phyloP scores from a whole-genome alignment of 2,329 filamentous ascomycete genomes.

The Biscogniauxia marginata region DNA sequence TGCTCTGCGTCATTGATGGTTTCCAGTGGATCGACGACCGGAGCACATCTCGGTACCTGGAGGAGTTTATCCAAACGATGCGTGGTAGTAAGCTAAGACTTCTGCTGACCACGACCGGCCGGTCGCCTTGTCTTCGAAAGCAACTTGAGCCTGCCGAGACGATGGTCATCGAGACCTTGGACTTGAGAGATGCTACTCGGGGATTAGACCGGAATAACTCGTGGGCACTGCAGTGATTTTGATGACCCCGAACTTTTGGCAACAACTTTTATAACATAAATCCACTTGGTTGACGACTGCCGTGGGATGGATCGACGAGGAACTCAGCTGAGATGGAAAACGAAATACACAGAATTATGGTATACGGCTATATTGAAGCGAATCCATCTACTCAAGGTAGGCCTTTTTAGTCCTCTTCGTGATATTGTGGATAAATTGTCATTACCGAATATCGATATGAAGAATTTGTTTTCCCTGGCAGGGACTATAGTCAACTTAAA shows the following conservation, averaged over 20 bases:
- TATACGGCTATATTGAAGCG: too few relatives aligned
- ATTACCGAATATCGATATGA: too few relatives aligned
- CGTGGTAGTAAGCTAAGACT: conserved; percentile 7
- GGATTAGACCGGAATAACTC: conserved; percentile 1
- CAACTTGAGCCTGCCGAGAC: conserved; percentile 2
- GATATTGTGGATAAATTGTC: too few relatives aligned
- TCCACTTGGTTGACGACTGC: too few relatives aligned
- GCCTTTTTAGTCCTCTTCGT: too few relatives aligned
- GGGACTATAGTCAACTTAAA: too few relatives aligned
- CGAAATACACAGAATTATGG: too few relatives aligned
- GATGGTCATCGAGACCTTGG: conserved; percentile 1
- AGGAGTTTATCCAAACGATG: conserved; percentile 10
- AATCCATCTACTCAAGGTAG: too few relatives aligned
- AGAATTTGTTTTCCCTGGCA: too few relatives aligned
- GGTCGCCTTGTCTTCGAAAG: conserved; percentile 8
- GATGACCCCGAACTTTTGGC: too few relatives aligned
- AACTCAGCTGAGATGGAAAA: too few relatives aligned
- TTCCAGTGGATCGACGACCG: conserved; percentile 13
- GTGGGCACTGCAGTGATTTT: background rate
- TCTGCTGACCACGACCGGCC: conserved; percentile 11
- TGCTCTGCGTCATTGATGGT: conserved; percentile 11
- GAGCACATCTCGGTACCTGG: conserved; percentile 6
- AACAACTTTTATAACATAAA: background rate
- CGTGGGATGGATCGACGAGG: too few relatives aligned
- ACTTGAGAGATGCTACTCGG: conserved; percentile 1